Conservation (phyloP, 805 yeast genomes). For the Suhomyces canberraensis region DNA sequence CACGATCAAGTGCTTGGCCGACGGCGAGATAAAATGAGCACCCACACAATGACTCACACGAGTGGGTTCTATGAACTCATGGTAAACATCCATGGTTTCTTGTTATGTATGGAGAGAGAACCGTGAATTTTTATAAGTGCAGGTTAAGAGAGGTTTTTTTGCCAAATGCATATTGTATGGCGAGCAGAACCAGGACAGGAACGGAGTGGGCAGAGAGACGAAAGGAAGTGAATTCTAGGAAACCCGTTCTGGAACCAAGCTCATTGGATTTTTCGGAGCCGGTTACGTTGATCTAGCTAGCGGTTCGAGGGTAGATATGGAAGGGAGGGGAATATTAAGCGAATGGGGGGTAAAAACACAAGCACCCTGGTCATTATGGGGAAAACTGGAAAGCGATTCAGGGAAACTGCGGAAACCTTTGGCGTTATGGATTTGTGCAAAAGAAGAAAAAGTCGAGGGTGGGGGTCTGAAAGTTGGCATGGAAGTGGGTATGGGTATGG, state of each 20-base stretch:
- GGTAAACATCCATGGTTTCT: constrained; percentile 80
- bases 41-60: constrained; percentile 60
- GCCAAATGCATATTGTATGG: too few species aligned
- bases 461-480: too few species aligned
- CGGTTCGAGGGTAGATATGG: neutral
- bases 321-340: neutral
- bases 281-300: neutral
- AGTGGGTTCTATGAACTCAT: constrained; percentile 74
- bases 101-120: neutral
- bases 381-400: neutral
- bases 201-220: neutral
- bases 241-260: neutral
- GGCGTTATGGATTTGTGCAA: constrained; percentile 5
- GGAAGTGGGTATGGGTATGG: neutral
- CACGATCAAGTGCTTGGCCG: constrained; percentile 54
- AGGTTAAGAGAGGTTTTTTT: constrained; percentile 6
- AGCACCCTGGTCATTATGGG: constrained; percentile 7
- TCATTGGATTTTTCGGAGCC: neutral
- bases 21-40: constrained; percentile 47
- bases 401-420: constrained; percentile 2
- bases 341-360: neutral
- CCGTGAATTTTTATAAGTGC: constrained; percentile 2
- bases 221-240: too few species aligned
- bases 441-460: neutral
- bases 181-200: neutral